Evolutionary conservation across 106 monocot genomes (phyloP).

Genomic region (Platanthera zijinensis): DNA sequence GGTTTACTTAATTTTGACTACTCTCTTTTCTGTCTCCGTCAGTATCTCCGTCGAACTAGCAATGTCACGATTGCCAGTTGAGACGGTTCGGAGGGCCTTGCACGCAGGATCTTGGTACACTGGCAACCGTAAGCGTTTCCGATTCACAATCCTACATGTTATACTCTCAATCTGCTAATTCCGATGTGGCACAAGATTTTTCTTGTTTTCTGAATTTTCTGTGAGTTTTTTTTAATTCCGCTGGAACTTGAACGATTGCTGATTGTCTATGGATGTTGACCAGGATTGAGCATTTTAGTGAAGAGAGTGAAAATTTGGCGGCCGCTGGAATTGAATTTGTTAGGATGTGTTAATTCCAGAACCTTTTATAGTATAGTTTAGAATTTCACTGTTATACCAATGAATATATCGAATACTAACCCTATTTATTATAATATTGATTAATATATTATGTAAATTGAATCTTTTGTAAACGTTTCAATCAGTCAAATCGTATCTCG

Average conservation of each 20-base stretch:
- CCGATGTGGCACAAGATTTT: neutral
- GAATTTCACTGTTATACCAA: neutral
- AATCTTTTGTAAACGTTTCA: neutral
- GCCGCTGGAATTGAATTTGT: neutral
- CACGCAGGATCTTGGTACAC: conserved; percentile 99
- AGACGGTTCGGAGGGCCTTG: conserved; percentile 59
- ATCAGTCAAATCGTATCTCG: neutral
- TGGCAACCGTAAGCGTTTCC: conserved; percentile 33
- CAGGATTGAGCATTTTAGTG: neutral
- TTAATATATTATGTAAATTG: neutral
- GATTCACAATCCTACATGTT: neutral
- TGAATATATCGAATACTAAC: neutral
- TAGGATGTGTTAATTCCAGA: neutral
- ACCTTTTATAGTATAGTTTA: neutral
- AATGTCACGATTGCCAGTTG: conserved; percentile 16
- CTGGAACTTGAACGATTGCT: neutral
- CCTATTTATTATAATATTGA: too few species aligned
- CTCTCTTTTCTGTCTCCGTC: neutral
- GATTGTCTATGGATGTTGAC: neutral
- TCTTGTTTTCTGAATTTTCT: neutral
- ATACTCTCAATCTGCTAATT: neutral
- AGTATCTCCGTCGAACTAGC: neutral
- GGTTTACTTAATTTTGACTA: too few species aligned
- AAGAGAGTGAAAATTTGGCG: neutral
- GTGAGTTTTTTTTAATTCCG: neutral